Conservation (phyloP, 2,329 filamentous ascomycete genomes). For the Anthostomella pinea region DNA sequence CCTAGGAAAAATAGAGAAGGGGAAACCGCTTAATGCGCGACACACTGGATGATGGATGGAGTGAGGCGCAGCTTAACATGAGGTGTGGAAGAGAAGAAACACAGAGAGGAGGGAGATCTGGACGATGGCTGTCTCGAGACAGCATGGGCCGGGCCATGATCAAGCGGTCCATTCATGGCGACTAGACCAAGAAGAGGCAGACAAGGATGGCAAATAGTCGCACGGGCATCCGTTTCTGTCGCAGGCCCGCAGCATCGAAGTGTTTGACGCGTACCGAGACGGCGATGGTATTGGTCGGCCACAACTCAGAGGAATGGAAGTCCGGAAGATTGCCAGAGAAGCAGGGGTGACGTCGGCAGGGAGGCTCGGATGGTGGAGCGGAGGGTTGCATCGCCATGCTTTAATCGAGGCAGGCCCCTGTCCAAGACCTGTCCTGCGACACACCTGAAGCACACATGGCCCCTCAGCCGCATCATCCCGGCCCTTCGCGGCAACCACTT, state of each 20-base stretch:
- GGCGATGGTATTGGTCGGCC: not conserved
- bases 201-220: too few relatives aligned
- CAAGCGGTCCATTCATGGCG: too few relatives aligned
- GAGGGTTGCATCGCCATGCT: constrained; percentile 12
- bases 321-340: constrained; percentile 1
- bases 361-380: constrained; percentile 21
- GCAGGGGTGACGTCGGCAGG: constrained; percentile 7
- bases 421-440: constrained; percentile 32
- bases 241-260: too few relatives aligned
- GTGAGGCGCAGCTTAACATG: too few relatives aligned
- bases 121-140: constrained; percentile 1
- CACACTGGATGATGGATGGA: constrained; percentile 11
- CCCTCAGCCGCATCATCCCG: constrained; percentile 17
- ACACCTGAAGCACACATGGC: constrained; percentile 30
- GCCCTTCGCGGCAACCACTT: too few relatives aligned
- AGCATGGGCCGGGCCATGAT: not conserved
- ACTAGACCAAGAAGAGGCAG: too few relatives aligned
- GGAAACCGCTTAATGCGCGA: constrained; percentile 18
- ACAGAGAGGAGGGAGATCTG: constrained; percentile 15
- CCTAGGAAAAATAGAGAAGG: constrained; percentile 13
- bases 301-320: too few relatives aligned
- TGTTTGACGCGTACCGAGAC: too few relatives aligned
- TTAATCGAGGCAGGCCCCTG: constrained; percentile 17
- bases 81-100: constrained; percentile 17
- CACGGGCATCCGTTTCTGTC: too few relatives aligned